Conservation (phyloP, 177 flowering plant species). For the Vitis hybrid region DNA sequence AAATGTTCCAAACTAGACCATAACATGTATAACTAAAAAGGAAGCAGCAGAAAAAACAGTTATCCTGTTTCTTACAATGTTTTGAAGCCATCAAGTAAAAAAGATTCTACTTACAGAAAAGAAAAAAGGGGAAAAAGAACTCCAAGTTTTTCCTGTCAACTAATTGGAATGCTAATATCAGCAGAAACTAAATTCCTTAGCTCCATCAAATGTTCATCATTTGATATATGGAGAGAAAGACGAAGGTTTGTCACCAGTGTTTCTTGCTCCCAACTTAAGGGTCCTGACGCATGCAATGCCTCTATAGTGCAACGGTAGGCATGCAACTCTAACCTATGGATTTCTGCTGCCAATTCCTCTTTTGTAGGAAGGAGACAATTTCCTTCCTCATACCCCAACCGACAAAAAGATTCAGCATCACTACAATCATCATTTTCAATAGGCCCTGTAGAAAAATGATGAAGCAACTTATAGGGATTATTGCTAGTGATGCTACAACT, state of each 20-base stretch:
- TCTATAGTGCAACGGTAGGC: conserved; percentile 80
- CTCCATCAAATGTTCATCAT: conserved; percentile 88
- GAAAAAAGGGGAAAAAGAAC: conserved; percentile 4
- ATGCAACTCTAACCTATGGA: conserved; percentile 81
- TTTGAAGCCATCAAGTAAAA: conserved; percentile 13
- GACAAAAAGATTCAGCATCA: conserved; percentile 69
- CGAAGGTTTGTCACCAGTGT: conserved; percentile 76
- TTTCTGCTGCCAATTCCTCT: conserved; percentile 50
- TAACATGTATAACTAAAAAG: conserved; percentile 1
- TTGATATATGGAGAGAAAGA: conserved; percentile 73
- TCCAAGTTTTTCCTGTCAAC: conserved; percentile 25
- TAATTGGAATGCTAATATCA: conserved; percentile 32
- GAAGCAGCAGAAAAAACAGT: conserved; percentile 5
- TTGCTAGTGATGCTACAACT: conserved; percentile 57
- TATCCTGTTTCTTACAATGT: conserved; percentile 31
- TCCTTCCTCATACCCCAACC: conserved; percentile 33
- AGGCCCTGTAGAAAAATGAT: conserved; percentile 23
- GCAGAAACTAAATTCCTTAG: conserved; percentile 63
- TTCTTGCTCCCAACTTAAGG: conserved; percentile 92
- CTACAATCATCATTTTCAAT: conserved; percentile 37
- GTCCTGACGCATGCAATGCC: conserved; percentile 85
- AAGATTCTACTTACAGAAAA: conserved; percentile 9
- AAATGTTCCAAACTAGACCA: conserved; percentile 13
- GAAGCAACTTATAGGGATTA: conserved; percentile 24
- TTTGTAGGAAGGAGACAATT: conserved; percentile 28